Conservation (phyloP, 257 asterid genomes). For the Misopates orontium region DNA sequence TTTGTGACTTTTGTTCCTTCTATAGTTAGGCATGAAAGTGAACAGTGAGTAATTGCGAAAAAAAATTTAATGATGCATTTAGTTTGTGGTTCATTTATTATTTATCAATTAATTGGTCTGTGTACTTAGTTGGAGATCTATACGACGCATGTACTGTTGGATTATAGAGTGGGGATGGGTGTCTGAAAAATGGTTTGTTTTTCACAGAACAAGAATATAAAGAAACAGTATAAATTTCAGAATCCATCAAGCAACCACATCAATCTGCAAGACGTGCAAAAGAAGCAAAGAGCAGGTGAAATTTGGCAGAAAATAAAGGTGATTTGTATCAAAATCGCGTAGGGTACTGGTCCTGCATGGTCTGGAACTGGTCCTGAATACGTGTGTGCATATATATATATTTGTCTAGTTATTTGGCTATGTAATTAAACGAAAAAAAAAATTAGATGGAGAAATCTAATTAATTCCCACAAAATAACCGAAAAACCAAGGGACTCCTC, state of each 20-base stretch:
- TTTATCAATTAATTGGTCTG: no score
- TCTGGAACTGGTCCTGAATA: no score
- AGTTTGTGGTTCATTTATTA: no score
- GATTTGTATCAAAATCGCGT: background rate
- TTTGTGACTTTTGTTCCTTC: no score
- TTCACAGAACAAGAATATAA: background rate
- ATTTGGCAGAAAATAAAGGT: background rate
- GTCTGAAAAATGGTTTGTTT: background rate
- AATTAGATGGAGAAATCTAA: no score
- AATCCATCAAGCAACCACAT: slow-evolving; percentile 1
- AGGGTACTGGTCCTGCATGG: no score
- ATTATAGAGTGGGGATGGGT: background rate
- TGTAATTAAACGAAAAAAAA: no score
- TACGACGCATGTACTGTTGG: background rate
- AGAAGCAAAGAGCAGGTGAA: slow-evolving; percentile 11
- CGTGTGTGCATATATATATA: background rate
- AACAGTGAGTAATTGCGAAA: no score
- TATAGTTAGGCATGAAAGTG: no score
- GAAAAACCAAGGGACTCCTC: no score
- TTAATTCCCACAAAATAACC: no score
- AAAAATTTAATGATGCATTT: no score
- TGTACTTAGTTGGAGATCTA: background rate
- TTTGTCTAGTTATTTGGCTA: background rate
- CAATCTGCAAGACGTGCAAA: slow-evolving; percentile 7
- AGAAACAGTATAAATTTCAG: background rate